Evolutionary conservation across 164 flowering plant species (phyloP).

Genomic region (Macadamia integrifolia): DNA sequence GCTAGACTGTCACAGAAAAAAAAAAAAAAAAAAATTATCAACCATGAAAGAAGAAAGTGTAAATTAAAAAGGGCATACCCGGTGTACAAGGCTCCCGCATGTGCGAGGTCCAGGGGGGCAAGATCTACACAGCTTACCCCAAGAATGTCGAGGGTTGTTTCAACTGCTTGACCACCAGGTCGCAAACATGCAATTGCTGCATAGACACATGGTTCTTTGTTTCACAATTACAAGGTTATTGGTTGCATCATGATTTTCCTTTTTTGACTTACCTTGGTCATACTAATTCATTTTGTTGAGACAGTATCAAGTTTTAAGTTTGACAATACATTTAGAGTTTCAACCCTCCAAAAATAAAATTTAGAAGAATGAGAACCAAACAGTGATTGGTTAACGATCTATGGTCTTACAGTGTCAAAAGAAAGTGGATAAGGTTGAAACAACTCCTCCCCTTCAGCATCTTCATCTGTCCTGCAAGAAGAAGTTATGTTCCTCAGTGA

Average conservation of each 20-base stretch:
- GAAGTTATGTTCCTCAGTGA: too few species aligned
- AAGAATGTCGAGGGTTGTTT: too few species aligned
- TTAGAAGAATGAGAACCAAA: neutral
- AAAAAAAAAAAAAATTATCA: neutral
- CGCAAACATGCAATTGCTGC: neutral
- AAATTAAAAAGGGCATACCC: too few species aligned
- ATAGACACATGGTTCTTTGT: neutral
- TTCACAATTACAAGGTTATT: neutral
- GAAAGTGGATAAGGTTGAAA: slow-evolving; percentile 28
- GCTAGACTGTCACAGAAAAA: slow-evolving; percentile 20
- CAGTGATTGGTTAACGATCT: neutral
- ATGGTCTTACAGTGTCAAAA: slow-evolving; percentile 30
- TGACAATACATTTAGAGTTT: neutral
- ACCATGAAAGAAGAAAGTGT: neutral
- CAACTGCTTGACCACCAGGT: too few species aligned
- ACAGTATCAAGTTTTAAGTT: neutral
- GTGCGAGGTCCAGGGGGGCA: too few species aligned
- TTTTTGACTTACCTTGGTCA: neutral
- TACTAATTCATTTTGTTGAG: neutral
- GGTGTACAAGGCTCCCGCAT: too few species aligned
- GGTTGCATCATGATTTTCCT: too few species aligned
- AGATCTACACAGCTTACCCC: too few species aligned
- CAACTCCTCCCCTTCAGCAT: slow-evolving; percentile 47
- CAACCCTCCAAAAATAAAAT: neutral
- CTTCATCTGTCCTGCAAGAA: slow-evolving; percentile 42